Evolutionary conservation across 352 stramenopile species (phyloP).

Genomic region (Pythium coloratum): DNA sequence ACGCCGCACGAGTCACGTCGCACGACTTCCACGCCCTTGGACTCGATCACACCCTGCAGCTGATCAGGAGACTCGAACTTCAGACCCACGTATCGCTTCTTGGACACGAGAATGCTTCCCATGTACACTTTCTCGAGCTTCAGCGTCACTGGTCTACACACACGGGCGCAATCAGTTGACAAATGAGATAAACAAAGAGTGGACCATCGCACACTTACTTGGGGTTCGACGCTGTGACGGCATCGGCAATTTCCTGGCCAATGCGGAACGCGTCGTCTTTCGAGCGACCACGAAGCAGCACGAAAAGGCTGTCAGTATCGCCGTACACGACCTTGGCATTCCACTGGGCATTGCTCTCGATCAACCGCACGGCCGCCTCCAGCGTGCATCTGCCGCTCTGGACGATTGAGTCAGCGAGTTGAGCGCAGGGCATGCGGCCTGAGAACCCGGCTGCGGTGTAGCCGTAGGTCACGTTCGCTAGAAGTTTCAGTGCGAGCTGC

Average conservation of each 20-base stretch:
- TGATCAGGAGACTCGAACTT: constrained; percentile 77
- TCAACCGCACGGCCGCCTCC: constrained; percentile 91
- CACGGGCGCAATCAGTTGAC: neutral
- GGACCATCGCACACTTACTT: constrained; percentile 36
- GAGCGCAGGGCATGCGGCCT: constrained; percentile 94
- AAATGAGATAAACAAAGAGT: neutral
- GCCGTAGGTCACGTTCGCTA: constrained; percentile 99
- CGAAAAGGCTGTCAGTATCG: constrained; percentile 99
- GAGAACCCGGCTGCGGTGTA: constrained; percentile 99
- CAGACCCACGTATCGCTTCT: constrained; percentile 93
- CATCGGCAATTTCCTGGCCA: constrained; percentile 88
- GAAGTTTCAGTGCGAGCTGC: constrained; percentile 97
- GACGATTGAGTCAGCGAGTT: constrained; percentile 98
- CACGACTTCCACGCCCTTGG: constrained; percentile 93
- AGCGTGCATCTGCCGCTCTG: constrained; percentile 90
- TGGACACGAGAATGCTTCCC: constrained; percentile 91
- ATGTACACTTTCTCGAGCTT: constrained; percentile 94
- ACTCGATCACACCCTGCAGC: constrained; percentile 65
- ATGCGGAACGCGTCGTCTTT: constrained; percentile 95
- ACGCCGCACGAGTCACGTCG: constrained; percentile 92
- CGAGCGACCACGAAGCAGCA: constrained; percentile 93
- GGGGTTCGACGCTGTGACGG: constrained; percentile 85
- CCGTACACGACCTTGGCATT: constrained; percentile 94
- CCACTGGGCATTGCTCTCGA: constrained; percentile 83
- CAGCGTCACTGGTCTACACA: constrained; percentile 64